Evolutionary conservation across 192 early-diverging fungal species (phyloP).

Genomic region (Backusella circina): DNA sequence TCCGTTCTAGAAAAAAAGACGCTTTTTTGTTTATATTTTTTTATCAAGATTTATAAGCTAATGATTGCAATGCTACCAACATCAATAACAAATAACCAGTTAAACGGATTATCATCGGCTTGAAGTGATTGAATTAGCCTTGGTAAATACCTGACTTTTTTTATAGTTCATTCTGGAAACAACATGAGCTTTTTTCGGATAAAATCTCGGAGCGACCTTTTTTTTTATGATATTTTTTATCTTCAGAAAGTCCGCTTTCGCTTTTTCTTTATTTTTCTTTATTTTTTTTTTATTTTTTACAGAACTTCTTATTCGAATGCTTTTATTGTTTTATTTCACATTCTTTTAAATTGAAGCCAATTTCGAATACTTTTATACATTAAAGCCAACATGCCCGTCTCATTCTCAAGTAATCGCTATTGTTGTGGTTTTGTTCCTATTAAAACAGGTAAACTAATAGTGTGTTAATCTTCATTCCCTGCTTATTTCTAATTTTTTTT

Average conservation of each 20-base stretch:
- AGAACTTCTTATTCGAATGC: background rate
- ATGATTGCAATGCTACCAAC: background rate
- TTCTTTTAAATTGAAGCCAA: background rate
- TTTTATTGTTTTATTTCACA: background rate
- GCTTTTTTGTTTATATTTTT: background rate
- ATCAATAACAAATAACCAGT: background rate
- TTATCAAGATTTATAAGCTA: background rate
- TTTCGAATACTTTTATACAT: background rate
- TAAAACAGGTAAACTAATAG: constrained; percentile 10
- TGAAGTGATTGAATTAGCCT: background rate
- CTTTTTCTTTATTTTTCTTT: background rate
- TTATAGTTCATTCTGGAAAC: background rate
- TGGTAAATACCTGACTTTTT: background rate
- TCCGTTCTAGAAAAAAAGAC: background rate
- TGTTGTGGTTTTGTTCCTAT: constrained; percentile 14
- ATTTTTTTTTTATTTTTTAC: background rate
- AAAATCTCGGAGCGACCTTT: background rate
- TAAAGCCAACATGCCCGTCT: background rate
- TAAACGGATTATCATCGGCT: background rate
- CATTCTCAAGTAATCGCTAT: background rate
- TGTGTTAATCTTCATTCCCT: background rate
- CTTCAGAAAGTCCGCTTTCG: background rate
- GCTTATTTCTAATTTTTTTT: background rate
- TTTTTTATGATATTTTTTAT: background rate
- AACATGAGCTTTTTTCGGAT: background rate